Conservation (phyloP, 495 filamentous ascomycete genomes). For the Penicillium alfredii region DNA sequence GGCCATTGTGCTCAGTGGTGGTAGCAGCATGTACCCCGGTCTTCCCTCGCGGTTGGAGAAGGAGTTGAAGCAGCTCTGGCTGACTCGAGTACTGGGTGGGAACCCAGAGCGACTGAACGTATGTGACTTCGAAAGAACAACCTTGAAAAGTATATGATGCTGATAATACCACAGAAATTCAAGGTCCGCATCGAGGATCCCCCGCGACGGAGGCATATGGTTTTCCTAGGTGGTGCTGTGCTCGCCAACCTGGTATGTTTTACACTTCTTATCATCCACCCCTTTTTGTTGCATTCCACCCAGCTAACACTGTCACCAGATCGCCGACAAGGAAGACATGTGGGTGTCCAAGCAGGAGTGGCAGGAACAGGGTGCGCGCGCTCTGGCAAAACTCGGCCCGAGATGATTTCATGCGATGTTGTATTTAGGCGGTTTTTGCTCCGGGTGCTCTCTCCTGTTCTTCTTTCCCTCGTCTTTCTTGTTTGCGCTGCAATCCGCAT, state of each 20-base stretch:
- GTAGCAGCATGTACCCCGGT: conserved; percentile 97
- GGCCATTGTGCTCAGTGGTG: conserved; percentile 92
- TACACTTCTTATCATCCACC: background rate
- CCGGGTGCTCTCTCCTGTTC: conserved; percentile 12
- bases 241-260: conserved; percentile 79
- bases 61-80: conserved; percentile 97
- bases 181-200: conserved; percentile 99
- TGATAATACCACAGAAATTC: conserved; percentile 67
- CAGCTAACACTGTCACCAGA: conserved; percentile 42
- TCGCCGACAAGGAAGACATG: conserved; percentile 98
- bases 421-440: conserved; percentile 20
- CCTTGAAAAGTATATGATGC: conserved; percentile 2
- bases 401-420: conserved; percentile 42
- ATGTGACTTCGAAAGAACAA: no score
- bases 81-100: conserved; percentile 81
- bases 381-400: conserved; percentile 85
- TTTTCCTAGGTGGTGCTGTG: conserved; percentile 95
- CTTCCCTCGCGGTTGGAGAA: conserved; percentile 93
- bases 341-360: conserved; percentile 97
- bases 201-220: conserved; percentile 94
- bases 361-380: conserved; percentile 84
- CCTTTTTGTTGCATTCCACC: background rate
- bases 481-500: conserved; percentile 12
- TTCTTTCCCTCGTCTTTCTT: conserved; percentile 9
- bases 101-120: conserved; percentile 86